phyloP scores from a whole-genome alignment of 495 filamentous ascomycete genomes.

The Penicillium salamii region DNA sequence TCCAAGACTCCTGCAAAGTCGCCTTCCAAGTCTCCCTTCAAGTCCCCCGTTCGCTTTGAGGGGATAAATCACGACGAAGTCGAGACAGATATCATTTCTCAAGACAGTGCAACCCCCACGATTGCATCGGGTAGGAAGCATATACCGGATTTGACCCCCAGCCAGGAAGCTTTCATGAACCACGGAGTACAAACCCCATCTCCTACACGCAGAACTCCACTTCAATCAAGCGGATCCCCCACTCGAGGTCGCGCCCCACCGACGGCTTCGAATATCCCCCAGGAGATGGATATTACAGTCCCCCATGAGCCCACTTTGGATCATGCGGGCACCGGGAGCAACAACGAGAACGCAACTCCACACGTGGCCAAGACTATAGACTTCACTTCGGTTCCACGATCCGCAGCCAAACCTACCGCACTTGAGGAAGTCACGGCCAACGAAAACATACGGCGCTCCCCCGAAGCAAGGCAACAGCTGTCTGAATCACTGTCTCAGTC shows the following conservation, averaged over 20 bases:
- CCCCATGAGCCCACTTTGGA: conserved; percentile 6
- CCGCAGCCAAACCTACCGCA: conserved; percentile 22
- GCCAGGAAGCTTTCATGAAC: conserved; percentile 3
- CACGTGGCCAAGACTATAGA: conserved; percentile 12
- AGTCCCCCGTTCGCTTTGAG: not conserved
- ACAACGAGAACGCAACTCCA: conserved; percentile 29
- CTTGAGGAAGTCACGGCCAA: conserved; percentile 26
- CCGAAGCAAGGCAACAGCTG: conserved; percentile 10
- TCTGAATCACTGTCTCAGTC: conserved; percentile 20
- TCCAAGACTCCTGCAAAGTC: not conserved
- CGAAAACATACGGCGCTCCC: conserved; percentile 10
- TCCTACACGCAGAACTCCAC: conserved; percentile 18
- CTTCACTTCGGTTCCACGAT: conserved; percentile 17
- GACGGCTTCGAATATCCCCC: conserved; percentile 4
- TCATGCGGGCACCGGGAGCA: conserved; percentile 1
- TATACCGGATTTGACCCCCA: conserved; percentile 12
- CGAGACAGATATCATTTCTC: not conserved
- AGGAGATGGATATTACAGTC: conserved; percentile 1
- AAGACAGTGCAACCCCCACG: not conserved
- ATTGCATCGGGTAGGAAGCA: conserved; percentile 11
- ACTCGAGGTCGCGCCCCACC: conserved; percentile 15
- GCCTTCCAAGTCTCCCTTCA: not conserved
- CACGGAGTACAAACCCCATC: conserved; percentile 15
- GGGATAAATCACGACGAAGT: not conserved
- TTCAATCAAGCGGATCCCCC: conserved; percentile 22